Base-by-base conservation (phyloP, 805 yeast species). In the Metschnikowia picachoensis region DNA sequence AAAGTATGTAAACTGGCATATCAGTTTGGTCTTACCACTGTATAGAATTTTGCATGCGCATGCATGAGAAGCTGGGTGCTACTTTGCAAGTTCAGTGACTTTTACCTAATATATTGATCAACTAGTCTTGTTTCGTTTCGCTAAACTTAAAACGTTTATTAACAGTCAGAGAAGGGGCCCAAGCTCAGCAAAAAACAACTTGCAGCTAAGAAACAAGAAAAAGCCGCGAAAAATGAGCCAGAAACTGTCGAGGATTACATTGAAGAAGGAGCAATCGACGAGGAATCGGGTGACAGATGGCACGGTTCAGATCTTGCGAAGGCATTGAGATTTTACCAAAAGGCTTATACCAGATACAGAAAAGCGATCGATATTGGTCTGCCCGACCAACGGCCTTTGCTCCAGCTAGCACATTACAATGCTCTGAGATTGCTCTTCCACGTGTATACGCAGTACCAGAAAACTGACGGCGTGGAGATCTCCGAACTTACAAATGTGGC, bases 251-350 rank as follows among this genome's bases (percentile, higher is more conserved):
- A 77, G 30, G 87, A 81, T 4, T 74, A 57, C 43, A 68, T 82
- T n/a, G 80, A 77, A 30, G 65, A 65, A 41, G 92, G 82, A 1
- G 70, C 82, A 0, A 68, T 67, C 10, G 81, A 79, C 45, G 92
- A 85, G 58, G 91, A 85, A 48, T 74, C 79, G n/a, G 92, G 88
- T 0, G 91, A 85, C 57, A 61, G 91, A 39, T 85, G 90, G 89
- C 60, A 79, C 6, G 69, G 79, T 1, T 79, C 87, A 0, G 91
- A 85, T 54, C 59, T 83, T 6, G 66, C 85, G 10, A 85, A 85
- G 52, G 77, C 83, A 0, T 60, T 85, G 11, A 60, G 91, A 34
- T 83, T 83, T 52, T 85, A 83, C 59, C 83, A 82, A 52, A 66
- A 74, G 41, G 84, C 89, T 0, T 77, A 69, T 50, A 60, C 58